Evolutionary conservation across 2,329 filamentous ascomycete species (phyloP).

Genomic region (Teratosphaeria gauchensis): DNA sequence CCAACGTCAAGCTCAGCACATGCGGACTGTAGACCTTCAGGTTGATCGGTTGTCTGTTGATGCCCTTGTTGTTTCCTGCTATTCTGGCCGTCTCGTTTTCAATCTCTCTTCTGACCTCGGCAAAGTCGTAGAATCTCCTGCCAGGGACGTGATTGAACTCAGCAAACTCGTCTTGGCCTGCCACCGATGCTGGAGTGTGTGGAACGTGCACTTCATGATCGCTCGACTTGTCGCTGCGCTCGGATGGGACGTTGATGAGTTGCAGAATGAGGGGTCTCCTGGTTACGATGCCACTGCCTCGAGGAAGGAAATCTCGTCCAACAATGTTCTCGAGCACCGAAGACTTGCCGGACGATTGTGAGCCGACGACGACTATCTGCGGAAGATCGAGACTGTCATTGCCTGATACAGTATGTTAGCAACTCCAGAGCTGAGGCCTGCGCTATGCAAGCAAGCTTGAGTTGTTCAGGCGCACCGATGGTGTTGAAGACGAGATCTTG

Average conservation of each 20-base stretch:
- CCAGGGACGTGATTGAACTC: conserved; percentile 95
- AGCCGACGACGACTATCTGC: conserved; percentile 98
- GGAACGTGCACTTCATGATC: conserved; percentile 57
- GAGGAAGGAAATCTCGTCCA: conserved; percentile 89
- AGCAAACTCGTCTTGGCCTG: conserved; percentile 65
- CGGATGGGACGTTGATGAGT: conserved; percentile 86
- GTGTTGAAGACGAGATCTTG: conserved; percentile 94
- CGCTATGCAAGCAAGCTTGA: not conserved
- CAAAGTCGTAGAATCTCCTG: conserved; percentile 81
- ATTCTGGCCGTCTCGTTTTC: conserved; percentile 94
- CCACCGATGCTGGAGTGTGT: conserved; percentile 67
- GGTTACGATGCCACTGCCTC: conserved; percentile 94
- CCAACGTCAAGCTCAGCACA: conserved; percentile 89
- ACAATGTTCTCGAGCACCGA: conserved; percentile 99
- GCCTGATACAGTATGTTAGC: conserved; percentile 39
- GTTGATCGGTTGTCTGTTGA: conserved; percentile 95
- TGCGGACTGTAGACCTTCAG: conserved; percentile 97
- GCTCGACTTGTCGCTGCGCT: conserved; percentile 58
- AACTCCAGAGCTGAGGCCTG: not conserved
- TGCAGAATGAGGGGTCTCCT: conserved; percentile 89
- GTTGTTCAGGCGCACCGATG: conserved; percentile 43
- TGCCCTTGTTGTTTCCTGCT: conserved; percentile 94
- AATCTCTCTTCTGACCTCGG: conserved; percentile 89
- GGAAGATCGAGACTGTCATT: conserved; percentile 95
- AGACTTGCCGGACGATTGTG: conserved; percentile 95